Evolutionary conservation across 805 yeast genomes (phyloP).

Genomic region (Lachancea sp.): DNA sequence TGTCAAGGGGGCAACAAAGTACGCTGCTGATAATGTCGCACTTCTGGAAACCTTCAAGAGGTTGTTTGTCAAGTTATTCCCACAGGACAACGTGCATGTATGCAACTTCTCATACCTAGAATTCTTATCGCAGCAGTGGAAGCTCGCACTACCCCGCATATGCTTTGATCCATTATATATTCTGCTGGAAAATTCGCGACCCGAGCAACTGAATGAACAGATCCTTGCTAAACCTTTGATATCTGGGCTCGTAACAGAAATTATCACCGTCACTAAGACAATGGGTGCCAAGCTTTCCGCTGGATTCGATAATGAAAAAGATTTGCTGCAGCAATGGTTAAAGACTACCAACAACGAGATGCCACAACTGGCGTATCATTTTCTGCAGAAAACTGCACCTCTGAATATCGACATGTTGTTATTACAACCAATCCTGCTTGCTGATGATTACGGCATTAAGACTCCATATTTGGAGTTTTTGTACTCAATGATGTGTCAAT

Average conservation of each 20-base stretch:
- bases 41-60: constrained; percentile 29
- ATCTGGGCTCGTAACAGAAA: constrained; percentile 71
- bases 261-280: constrained; percentile 62
- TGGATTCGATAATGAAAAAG: constrained; percentile 62
- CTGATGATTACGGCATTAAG: constrained; percentile 80
- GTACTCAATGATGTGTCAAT: constrained; percentile 71
- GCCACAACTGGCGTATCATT: constrained; percentile 65
- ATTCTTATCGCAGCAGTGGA: constrained; percentile 75
- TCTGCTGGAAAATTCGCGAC: constrained; percentile 63
- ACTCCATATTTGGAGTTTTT: constrained; percentile 88
- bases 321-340: constrained; percentile 49
- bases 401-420: constrained; percentile 68
- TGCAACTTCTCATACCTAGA: constrained; percentile 35
- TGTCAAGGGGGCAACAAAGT: constrained; percentile 13
- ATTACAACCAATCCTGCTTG: constrained; percentile 79
- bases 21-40: constrained; percentile 18
- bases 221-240: constrained; percentile 81
- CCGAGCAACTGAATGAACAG: constrained; percentile 51
- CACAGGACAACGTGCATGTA: constrained; percentile 36
- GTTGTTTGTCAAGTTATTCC: constrained; percentile 29
- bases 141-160: constrained; percentile 69
- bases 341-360: constrained; percentile 35
- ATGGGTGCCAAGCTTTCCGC: constrained; percentile 71
- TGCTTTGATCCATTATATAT: constrained; percentile 73
- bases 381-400: constrained; percentile 44